Percentiles rank a stretch among this genome's conserved stretches.
Evolutionary conservation across 805 yeast species (phyloP).

Genomic region (Maudiozyma bulderi): DNA sequence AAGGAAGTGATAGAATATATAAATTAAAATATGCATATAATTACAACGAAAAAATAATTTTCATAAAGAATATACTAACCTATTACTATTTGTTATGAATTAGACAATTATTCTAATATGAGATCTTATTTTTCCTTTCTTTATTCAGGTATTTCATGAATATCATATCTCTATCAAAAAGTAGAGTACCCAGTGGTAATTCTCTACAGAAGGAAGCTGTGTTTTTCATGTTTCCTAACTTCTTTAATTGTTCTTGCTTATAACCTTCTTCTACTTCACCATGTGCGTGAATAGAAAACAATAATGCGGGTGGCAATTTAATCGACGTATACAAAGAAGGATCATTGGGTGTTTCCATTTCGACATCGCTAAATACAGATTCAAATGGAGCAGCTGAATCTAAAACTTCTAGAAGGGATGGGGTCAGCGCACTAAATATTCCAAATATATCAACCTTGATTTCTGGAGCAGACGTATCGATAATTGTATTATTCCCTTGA

Average conservation of each 20-base stretch:
- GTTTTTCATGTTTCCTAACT: background rate
- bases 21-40: background rate
- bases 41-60: background rate
- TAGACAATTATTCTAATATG: background rate
- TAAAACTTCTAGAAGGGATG: background rate
- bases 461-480: background rate
- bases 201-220: constrained; percentile 26
- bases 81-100: background rate
- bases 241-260: background rate
- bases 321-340: background rate
- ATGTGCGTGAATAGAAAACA: background rate
- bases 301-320: background rate
- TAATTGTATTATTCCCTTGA: background rate
- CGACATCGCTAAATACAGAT: background rate
- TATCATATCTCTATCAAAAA: constrained; percentile 41
- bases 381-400: background rate
- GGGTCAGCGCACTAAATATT: background rate
- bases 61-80: background rate
- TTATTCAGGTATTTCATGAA: constrained; percentile 24
- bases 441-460: background rate
- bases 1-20: background rate
- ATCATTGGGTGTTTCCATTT: background rate
- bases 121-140: background rate
- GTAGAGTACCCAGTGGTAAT: constrained; percentile 47
- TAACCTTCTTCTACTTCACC: background rate